These are phyloP conservation scores for Citropsis articulata DNA, from an alignment of 345 rosid genomes.

Conservation along the genomic window DNA sequence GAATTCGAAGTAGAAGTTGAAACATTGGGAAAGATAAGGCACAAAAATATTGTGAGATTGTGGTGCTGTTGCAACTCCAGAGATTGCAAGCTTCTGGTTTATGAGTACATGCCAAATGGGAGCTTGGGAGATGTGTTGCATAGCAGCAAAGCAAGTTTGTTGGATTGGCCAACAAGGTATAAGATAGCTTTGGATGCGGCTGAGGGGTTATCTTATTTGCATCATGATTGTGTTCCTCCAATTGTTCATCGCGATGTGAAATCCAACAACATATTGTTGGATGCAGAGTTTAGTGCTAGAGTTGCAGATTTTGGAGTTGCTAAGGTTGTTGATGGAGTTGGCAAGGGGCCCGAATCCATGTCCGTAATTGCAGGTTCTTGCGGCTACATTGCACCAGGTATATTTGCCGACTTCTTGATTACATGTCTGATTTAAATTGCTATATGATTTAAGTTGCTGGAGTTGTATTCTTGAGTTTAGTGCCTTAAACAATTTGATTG, in stretches of 20 bases:
- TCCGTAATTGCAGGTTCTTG: slow-evolving; percentile 87
- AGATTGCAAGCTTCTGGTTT: slow-evolving; percentile 69
- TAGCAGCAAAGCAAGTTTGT: slow-evolving; percentile 43
- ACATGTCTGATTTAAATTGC: neutral
- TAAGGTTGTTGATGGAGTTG: slow-evolving; percentile 47
- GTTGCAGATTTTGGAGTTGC: slow-evolving; percentile 95
- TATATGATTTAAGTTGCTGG: neutral
- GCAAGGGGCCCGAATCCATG: slow-evolving; percentile 62
- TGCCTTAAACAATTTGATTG: neutral
- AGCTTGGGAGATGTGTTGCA: slow-evolving; percentile 77
- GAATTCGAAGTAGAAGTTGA: slow-evolving; percentile 70
- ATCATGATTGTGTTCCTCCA: slow-evolving; percentile 90
- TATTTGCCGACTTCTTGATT: slow-evolving; percentile 5
- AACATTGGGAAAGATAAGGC: slow-evolving; percentile 86
- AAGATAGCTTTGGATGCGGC: slow-evolving; percentile 83
- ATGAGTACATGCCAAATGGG: slow-evolving; percentile 93
- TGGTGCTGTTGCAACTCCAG: slow-evolving; percentile 75
- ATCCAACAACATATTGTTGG: slow-evolving; percentile 79
- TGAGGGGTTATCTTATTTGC: slow-evolving; percentile 84
- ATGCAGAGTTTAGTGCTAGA: slow-evolving; percentile 67
- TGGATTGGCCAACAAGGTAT: slow-evolving; percentile 71
- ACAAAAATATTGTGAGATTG: slow-evolving; percentile 80
- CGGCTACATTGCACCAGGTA: slow-evolving; percentile 98
- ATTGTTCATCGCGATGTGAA: slow-evolving; percentile 92
- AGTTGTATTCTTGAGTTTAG: neutral